Evolutionary conservation across 139 green algal species (phyloP), one percentile per base, ranked within the genome.

Genomic region (Penium margaritaceum): DNA sequence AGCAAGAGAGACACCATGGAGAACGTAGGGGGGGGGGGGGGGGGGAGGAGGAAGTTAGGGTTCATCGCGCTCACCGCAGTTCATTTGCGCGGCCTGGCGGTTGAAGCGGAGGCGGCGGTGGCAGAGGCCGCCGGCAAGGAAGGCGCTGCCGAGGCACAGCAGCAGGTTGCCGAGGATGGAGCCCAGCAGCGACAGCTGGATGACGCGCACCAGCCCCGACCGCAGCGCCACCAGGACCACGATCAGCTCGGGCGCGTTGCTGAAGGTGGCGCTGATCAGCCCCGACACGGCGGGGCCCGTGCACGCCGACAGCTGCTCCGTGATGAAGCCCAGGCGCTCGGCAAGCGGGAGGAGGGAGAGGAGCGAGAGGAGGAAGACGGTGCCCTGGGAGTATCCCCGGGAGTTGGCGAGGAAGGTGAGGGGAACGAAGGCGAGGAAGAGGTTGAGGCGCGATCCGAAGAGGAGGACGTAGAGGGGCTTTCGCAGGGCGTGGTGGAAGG

Each of bases 161-260:
- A 93, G 71, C 75, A 93, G 73, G 81, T 93, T 93, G 44, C 74
- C 84, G 29, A 91, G 68, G 37, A 93, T 83, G 38, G 74, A 87
- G 24, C 89, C 89, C 29, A 93, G 75, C 29, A 93, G 76, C 0
- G 84, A 88, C 14, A 93, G 81, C 89, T 93, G 87, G 43, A 93
- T 88, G 6, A 93, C 79, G 5, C 89, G 79, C 54, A 91, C 51
- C 32, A 83, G 44, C 14, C 65, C 69, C 32, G 36, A 33, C 9
- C 36, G 80, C 17, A 84, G 53, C 37, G 79, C 79, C 63, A 84
- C 75, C 19, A 96, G 73, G 15, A 81, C 87, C 17, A 97, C 68
- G 68, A 97, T 96, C 70, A 97, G 80, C 83, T 97, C 92, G 33
- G 93, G 89, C 27, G 92, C 85, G 63, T 96, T 96, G 55, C 91